Percentiles rank a stretch among this genome's conserved stretches.
Conservation (phyloP, 139 green algal species). For the Edaphochlamys debaryana region DNA sequence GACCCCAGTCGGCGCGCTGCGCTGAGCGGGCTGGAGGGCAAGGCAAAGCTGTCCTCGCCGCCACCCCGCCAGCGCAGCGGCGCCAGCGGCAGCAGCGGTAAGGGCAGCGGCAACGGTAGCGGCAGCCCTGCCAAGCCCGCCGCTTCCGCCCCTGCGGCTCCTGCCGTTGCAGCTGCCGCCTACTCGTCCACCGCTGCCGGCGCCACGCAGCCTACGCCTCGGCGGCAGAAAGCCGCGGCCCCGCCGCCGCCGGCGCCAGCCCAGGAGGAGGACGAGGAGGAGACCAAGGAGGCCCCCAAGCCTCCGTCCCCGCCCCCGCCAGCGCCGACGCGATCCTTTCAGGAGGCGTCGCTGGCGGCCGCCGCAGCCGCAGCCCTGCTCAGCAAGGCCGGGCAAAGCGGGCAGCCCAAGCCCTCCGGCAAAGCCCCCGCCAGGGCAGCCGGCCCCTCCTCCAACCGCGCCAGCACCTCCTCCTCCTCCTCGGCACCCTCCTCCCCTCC, state of each 20-base stretch:
- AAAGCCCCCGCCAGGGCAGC: not conserved
- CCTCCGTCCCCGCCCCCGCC: too few species aligned
- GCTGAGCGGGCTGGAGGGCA: constrained; percentile 25
- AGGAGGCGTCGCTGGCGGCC: not conserved
- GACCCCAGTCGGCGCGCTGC: not conserved
- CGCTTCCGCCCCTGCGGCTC: too few species aligned
- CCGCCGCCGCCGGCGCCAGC: not conserved
- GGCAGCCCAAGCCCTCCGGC: not conserved
- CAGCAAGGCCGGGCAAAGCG: not conserved
- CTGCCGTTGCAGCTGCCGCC: too few species aligned
- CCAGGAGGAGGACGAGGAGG: not conserved
- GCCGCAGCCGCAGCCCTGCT: not conserved
- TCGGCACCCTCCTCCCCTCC: too few species aligned
- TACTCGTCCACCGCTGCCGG: too few species aligned
- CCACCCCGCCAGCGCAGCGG: not conserved
- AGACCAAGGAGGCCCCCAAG: not conserved
- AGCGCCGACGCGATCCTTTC: too few species aligned
- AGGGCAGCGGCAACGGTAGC: not conserved
- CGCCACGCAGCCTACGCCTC: too few species aligned
- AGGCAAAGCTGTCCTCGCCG: not conserved
- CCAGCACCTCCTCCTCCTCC: not conserved
- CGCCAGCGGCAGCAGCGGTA: not conserved
- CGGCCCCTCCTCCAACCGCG: too few species aligned
- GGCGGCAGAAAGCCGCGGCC: not conserved
- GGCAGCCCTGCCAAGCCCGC: too few species aligned